Conservation (phyloP, 2,329 filamentous ascomycete genomes). For the Furcasterigmium sp. region DNA sequence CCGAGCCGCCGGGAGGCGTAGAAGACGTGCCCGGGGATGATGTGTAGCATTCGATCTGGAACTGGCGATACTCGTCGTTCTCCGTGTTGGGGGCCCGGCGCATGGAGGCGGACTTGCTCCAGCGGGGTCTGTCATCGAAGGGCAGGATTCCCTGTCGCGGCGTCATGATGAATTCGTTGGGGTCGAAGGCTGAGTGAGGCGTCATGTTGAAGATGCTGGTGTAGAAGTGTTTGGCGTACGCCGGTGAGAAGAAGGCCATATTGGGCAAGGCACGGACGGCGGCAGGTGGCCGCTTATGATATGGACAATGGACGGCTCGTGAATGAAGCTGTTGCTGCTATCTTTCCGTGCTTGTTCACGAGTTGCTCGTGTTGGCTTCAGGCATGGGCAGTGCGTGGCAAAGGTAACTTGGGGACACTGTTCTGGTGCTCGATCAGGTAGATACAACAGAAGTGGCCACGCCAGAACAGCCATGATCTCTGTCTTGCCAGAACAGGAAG, state of each 20-base stretch:
- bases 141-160: neutral
- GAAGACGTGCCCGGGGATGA: neutral
- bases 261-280: neutral
- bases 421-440: no score
- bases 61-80: neutral
- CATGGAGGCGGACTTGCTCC: neutral
- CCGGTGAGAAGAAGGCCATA: neutral
- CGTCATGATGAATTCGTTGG: neutral
- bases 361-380: neutral
- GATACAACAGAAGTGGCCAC: no score
- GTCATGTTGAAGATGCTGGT: neutral
- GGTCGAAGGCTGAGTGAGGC: neutral
- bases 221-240: neutral
- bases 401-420: neutral
- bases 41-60: constrained; percentile 2
- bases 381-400: neutral
- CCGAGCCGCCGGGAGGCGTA: no score
- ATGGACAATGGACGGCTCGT: neutral
- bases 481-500: no score
- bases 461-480: no score
- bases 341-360: neutral
- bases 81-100: neutral
- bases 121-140: neutral
- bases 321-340: neutral
- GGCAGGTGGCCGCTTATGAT: neutral